Evolutionary conservation across 164 flowering plant species (phyloP).

Genomic region (Annona squamosa): DNA sequence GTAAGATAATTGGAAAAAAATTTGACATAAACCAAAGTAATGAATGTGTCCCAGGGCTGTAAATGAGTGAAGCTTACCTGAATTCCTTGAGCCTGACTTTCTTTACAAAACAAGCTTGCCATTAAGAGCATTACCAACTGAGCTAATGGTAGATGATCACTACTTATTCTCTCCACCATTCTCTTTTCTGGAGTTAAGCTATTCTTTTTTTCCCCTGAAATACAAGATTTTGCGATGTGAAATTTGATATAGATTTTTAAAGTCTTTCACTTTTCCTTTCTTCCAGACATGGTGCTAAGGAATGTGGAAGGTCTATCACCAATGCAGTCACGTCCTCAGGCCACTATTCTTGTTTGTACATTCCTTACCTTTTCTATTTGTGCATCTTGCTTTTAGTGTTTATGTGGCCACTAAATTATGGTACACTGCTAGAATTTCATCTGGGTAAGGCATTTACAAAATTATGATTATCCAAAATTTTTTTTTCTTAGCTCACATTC

Average conservation of each 20-base stretch:
- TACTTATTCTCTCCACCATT: neutral
- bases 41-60: no score
- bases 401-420: no score
- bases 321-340: constrained; percentile 33
- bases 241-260: neutral
- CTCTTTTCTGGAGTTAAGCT: neutral
- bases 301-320: constrained; percentile 34
- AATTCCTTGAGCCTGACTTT: no score
- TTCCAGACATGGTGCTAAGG: constrained; percentile 36
- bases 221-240: neutral
- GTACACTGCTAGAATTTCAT: no score
- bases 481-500: neutral
- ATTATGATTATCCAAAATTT: no score
- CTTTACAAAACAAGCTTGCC: no score
- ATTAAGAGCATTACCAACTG: no score
- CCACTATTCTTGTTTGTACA: constrained; percentile 95
- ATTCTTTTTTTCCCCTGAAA: neutral
- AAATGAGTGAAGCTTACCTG: no score
- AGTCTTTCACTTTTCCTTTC: neutral
- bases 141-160: no score
- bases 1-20: no score
- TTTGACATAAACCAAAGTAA: no score
- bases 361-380: constrained; percentile 29
- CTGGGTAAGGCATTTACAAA: no score
- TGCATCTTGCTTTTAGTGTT: neutral